Evolutionary conservation across 176 grass and related monocot species (phyloP), one percentile per base, ranked within the genome.

Genomic region (Metroxylon sagu): DNA sequence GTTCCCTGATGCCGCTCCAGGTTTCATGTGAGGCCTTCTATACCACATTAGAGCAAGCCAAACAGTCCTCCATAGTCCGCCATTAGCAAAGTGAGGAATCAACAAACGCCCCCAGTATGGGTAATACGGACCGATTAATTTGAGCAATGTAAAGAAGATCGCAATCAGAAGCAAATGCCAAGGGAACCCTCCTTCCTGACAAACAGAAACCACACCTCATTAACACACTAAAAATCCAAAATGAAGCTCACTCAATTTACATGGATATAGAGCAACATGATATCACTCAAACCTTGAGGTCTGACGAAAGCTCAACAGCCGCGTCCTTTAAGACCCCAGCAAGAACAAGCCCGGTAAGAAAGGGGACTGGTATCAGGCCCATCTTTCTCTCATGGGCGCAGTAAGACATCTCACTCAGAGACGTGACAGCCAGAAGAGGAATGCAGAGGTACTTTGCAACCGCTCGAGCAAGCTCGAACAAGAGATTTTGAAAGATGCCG

Each of bases 351-450:
- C 70, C 59, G 18, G 54, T 0, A 17, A 63, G 6, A 19, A 73
- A 26, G 2, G 59, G 70, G 52, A 73, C 48, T 26, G 70, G 70
- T 25, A 73, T 73, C 49, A 63, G 28, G 6, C 70, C 19, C 70
- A 73, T 73, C 70, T 54, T 62, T 26, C 70, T 73, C 49, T 73
- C 70, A 26, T 73, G 59, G 15, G 70, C 70, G 15, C 70, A 73
- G 19, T 73, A 73, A 3, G 70, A 62, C 58, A 73, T 73, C 59
- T 73, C 70, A 29, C 59, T 73, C 17, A 73, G 70, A 39, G 70
- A 73, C 19, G 59, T 62, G 59, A 73, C 27, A n/a, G 49, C 70
- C 21, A 73, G 51, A 54, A 73, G 50, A 4, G 70, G 59, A 50
- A 63, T 16, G 8, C 50, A 23, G 16, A 73, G 70, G 43, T 54